Conservation (phyloP, 768 basidiomycete genomes). For the Strobilomyces echinocephalus region DNA sequence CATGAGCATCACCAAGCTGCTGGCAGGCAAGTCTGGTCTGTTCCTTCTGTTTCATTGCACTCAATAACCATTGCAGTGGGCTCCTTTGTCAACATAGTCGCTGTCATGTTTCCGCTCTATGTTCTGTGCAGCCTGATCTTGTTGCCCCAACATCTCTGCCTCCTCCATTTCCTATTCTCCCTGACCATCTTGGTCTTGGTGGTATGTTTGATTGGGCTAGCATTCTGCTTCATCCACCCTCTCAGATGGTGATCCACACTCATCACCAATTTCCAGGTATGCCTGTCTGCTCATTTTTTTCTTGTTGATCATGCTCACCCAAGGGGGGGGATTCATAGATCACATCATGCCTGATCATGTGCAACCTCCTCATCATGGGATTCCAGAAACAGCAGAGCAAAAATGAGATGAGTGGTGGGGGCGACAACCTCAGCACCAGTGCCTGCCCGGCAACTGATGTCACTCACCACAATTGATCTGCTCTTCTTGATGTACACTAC, state of each 20-base stretch:
- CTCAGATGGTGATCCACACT: background rate
- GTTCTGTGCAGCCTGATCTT: constrained; percentile 5
- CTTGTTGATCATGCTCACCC: background rate
- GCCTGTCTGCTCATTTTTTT: background rate
- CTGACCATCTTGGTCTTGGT: background rate
- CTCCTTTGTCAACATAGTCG: background rate
- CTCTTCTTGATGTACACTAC: too few species aligned
- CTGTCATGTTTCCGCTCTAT: background rate
- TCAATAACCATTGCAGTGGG: background rate
- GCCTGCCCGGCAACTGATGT: too few species aligned
- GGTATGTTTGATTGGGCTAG: background rate
- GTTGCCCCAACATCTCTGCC: background rate
- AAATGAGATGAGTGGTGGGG: too few species aligned
- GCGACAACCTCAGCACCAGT: too few species aligned
- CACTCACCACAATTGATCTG: too few species aligned
- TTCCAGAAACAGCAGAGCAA: too few species aligned
- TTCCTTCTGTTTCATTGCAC: background rate
- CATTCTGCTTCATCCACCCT: background rate
- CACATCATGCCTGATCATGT: too few species aligned
- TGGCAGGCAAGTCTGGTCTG: constrained; percentile 1
- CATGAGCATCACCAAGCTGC: background rate
- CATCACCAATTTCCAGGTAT: constrained; percentile 9
- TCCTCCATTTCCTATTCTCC: constrained; percentile 10
- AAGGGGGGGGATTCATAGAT: too few species aligned
- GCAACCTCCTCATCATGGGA: too few species aligned